Conservation (phyloP, 208 protist species). For the Borovskyia barvae region DNA sequence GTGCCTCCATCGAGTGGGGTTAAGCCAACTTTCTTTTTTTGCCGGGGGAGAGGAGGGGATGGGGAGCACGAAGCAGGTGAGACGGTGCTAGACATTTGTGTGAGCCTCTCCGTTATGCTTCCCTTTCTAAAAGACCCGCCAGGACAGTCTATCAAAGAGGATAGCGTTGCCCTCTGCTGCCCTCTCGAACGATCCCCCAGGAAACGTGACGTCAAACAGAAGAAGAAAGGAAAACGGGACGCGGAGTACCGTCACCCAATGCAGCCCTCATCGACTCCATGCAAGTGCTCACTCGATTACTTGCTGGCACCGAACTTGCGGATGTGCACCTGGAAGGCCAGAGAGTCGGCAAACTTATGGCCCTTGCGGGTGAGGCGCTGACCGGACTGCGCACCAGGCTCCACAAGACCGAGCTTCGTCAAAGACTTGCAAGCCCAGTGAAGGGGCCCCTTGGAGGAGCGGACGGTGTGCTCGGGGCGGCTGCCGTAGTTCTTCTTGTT, state of each 20-base stretch:
- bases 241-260: neutral
- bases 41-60: too few relatives aligned
- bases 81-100: too few relatives aligned
- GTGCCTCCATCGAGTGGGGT: neutral
- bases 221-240: slow-evolving; percentile 10
- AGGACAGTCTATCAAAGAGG: too few relatives aligned
- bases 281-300: slow-evolving; percentile 2
- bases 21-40: slow-evolving; percentile 1
- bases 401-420: slow-evolving; percentile 90
- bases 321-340: slow-evolving; percentile 92
- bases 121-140: too few relatives aligned
- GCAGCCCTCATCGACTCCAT: too few relatives aligned
- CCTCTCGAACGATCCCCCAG: neutral
- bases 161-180: too few relatives aligned
- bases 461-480: slow-evolving; percentile 86
- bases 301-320: slow-evolving; percentile 39
- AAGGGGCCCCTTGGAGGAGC: slow-evolving; percentile 84
- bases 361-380: slow-evolving; percentile 93
- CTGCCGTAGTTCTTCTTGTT: slow-evolving; percentile 89
- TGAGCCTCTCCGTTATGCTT: too few relatives aligned
- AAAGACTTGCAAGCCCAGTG: slow-evolving; percentile 96
- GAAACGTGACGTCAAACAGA: neutral
- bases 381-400: slow-evolving; percentile 79
- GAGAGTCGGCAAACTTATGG: slow-evolving; percentile 94
- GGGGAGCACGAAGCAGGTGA: too few relatives aligned